Evolutionary conservation across 2,329 filamentous ascomycete species (phyloP).

Genomic region (Onygenales sp.): DNA sequence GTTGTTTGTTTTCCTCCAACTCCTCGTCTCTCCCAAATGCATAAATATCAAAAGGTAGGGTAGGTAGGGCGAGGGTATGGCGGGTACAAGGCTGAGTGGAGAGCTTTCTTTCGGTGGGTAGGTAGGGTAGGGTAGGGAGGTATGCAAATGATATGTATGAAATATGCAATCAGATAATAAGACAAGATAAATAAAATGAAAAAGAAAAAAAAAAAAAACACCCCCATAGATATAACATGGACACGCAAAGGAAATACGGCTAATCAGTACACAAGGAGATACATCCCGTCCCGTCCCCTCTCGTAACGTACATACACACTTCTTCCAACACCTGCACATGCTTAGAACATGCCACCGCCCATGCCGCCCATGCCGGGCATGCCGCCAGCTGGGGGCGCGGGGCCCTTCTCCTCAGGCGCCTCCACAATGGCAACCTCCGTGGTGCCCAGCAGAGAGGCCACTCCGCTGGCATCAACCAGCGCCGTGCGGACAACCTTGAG

Average conservation of each 20-base stretch:
- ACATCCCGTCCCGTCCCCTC: not conserved
- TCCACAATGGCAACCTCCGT: constrained; percentile 98
- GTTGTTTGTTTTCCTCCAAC: too few relatives aligned
- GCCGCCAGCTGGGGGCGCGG: constrained; percentile 41
- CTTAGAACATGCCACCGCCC: constrained; percentile 56
- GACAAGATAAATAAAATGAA: not conserved
- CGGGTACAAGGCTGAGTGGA: not conserved
- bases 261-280: not conserved
- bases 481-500: constrained; percentile 99
- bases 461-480: constrained; percentile 87
- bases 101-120: not conserved
- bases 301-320: not conserved
- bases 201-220: not conserved
- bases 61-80: not conserved
- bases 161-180: not conserved
- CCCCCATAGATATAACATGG: not conserved
- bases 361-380: constrained; percentile 53
- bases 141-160: not conserved
- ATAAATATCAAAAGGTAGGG: not conserved
- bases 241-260: not conserved
- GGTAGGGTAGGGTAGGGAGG: not conserved
- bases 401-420: constrained; percentile 81
- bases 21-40: too few relatives aligned
- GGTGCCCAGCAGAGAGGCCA: constrained; percentile 92
- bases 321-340: constrained; percentile 2